Percentiles rank a stretch among this genome's conserved stretches.
Conservation (phyloP, 2,329 filamentous ascomycete species). For the Fusarium tricinctum region DNA sequence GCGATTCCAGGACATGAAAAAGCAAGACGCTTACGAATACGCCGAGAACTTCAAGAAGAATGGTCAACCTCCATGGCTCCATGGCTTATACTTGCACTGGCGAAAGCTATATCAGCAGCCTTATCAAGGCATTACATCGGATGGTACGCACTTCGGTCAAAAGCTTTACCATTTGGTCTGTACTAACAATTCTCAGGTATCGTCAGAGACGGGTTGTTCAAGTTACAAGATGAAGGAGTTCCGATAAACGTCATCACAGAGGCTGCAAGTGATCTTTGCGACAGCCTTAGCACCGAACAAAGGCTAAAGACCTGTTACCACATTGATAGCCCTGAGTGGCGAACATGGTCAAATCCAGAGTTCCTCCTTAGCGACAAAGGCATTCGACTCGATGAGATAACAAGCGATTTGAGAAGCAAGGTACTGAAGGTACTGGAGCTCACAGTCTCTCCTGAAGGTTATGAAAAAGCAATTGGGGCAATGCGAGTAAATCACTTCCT, state of each 20-base stretch:
- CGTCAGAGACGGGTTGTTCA: slow-evolving; percentile 68
- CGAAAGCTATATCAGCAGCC: slow-evolving; percentile 72
- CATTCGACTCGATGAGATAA: slow-evolving; percentile 75
- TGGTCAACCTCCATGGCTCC: slow-evolving; percentile 75
- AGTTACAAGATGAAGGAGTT: slow-evolving; percentile 73
- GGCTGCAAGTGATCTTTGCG: slow-evolving; percentile 55
- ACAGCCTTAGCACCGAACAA: not conserved
- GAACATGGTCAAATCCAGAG: slow-evolving; percentile 79
- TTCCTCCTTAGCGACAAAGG: slow-evolving; percentile 78
- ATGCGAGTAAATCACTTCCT: slow-evolving; percentile 84
- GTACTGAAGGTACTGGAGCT: slow-evolving; percentile 46
- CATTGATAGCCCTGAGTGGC: slow-evolving; percentile 79
- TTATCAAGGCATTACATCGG: slow-evolving; percentile 77
- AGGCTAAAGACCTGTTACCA: slow-evolving; percentile 58
- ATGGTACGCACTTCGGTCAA: slow-evolving; percentile 62
- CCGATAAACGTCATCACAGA: slow-evolving; percentile 70
- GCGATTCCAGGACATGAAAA: slow-evolving; percentile 60
- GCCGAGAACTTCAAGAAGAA: slow-evolving; percentile 70
- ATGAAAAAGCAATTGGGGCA: slow-evolving; percentile 75
- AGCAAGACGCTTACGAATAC: slow-evolving; percentile 74
- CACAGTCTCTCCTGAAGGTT: slow-evolving; percentile 77
- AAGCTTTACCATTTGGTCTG: accelerated
- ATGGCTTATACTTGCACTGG: slow-evolving; percentile 73
- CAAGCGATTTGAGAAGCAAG: not conserved
- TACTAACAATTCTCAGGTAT: slow-evolving; percentile 55